Base-by-base conservation (phyloP, 768 basidiomycete genomes). In the Boletus huronensis region DNA sequence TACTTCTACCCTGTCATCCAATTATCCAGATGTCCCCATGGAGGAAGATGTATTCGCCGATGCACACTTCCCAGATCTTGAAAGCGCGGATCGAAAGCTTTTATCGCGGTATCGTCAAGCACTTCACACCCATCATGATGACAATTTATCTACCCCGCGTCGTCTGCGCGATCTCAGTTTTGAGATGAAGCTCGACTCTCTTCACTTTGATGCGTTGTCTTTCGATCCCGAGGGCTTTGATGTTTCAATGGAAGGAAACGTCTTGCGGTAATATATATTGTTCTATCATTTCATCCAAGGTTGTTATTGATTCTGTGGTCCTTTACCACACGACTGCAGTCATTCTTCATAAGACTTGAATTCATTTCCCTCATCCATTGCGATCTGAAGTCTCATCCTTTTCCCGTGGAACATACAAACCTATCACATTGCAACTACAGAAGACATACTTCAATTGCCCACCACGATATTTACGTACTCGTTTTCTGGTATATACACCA, bases 161-260 rank as follows among this genome's bases (percentile, higher is more conserved):
- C 68, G 48, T 36, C 63, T 66, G 35, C 69, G 63, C 32, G 79
- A 85, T 48, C 56, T 71, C 57, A 79, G 78, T 57, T 70, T 84
- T 47, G 84, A 89, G 73, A 82, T 87, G 84, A 74, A 71, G 35
- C 80, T 89, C 14, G 84, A 87, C 63, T 87, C 87, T 31, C 73
- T 89, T 50, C 85, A 87, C 64, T 89, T 89, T 64, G 87, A 89
- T 58, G 75, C 79, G 1, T 60, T 89, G 42, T 85, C 83, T 50
- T 85, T 89, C 52, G 84, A 89, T 64, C 76, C 78, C 25, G 80
- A 84, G 58, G 75, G 74, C 38, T 85, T 87, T 65, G 56, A 68
- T 50, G 35, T 71, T 29, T 49, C 59, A 39, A 60, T 58, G 69
- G 61, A 68, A 36, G 54, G 53, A 10, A 48, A 50, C 46, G 6